Evolutionary conservation across 1,284 basidiomycete species (phyloP), one percentile per base, ranked within the genome.

Genomic region (Melanopsichium pennsylvanicum): DNA sequence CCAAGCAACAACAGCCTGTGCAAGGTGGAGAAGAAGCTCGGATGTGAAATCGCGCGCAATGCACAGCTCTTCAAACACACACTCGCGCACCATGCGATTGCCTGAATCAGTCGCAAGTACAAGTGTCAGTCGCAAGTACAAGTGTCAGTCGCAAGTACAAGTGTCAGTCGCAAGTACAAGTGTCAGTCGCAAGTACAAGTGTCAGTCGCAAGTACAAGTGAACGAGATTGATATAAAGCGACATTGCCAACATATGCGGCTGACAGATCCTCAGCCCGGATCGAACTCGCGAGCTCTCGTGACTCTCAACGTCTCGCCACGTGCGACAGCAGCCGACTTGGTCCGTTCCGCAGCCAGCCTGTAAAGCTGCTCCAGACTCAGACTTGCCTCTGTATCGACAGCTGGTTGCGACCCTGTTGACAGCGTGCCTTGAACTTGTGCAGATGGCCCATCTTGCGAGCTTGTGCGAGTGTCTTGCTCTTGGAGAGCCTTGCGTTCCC

Each of bases 331-430:
- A 16, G 48, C 48, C 7, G 60, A 38, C 43, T 63, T 63, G 1
- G 60, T 63, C 2, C 48, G 52, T 11, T 63, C 47, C 15, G 60
- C 60, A 9, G 60, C 60, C 27, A 63, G 10, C 16, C 36, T 38
- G 23, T 57, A 63, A 4, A 63, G 26, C 19, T 37, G 13, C 6
- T 47, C 52, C 19, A 63, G 11, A 11, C 41, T 57, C 25, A 57
- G n/a, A 0, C 38, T 25, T 10, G 43, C 44, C 5, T 33, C 25
- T 5, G 50, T 39, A 4, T 47, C 21, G 10, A 43, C 47, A 22
- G 25, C 16, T 6, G 57, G 29, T 33, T 49, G 7, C 6, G 23
- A 19, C 7, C 5, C 6, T 7, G 7, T 16, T 5, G n/a, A n/a
- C n/a, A n/a, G n/a, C n/a, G n/a, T n/a, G n/a, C n/a, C n/a, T n/a